Percentiles rank a stretch among this genome's conserved stretches.
phyloP scores from a whole-genome alignment of 2,329 filamentous ascomycete species.

The Claviceps sp. region DNA sequence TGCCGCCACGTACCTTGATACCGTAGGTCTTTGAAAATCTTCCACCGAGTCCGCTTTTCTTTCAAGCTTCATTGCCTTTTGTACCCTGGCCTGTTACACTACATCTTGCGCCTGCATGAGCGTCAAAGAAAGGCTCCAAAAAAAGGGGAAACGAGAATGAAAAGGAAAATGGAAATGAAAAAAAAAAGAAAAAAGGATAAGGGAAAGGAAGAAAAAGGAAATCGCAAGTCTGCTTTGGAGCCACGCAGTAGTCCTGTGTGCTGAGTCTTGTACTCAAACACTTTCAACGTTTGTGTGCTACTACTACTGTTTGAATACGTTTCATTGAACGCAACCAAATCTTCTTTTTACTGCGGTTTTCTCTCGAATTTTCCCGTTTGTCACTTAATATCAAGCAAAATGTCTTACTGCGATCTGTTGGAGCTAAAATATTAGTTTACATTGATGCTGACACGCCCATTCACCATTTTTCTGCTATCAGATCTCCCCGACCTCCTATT shows the following conservation, averaged over 20 bases:
- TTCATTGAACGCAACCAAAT: neutral
- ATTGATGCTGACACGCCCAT: neutral
- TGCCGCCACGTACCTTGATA: neutral
- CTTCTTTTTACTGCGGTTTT: neutral
- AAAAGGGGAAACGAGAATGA: neutral
- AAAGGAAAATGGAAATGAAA: neutral
- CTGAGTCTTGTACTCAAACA: neutral
- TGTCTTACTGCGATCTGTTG: neutral
- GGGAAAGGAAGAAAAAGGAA: neutral
- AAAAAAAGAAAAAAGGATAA: neutral
- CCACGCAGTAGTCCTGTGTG: neutral
- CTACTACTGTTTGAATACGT: neutral
- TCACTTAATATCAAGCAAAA: neutral
- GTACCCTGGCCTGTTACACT: neutral
- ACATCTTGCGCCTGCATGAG: neutral
- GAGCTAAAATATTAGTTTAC: neutral
- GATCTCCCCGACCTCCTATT: constrained; percentile 33
- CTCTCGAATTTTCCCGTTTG: neutral
- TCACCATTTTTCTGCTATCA: constrained; percentile 12
- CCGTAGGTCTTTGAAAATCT: neutral
- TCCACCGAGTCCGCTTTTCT: neutral
- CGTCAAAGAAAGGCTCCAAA: neutral
- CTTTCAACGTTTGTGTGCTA: neutral
- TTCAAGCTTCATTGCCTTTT: neutral
- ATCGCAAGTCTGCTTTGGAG: neutral